A percentile compares a stretch with the other conserved stretches of the same genome.
Conservation (phyloP, 495 filamentous ascomycete species). For the Penicillium diatomitis region DNA sequence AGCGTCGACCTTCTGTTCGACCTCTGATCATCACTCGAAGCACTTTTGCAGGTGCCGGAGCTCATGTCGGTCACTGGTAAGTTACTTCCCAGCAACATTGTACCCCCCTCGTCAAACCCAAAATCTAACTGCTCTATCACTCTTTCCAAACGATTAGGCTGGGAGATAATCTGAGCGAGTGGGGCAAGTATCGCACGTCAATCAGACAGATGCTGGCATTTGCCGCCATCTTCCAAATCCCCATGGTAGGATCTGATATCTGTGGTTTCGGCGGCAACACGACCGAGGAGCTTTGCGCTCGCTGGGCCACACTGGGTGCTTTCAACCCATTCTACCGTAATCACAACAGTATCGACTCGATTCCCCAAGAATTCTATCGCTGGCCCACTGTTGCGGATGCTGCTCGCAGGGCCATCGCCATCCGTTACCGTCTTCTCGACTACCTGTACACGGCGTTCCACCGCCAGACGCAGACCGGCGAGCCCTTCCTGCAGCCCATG, state of each 20-base stretch:
- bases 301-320: conserved; percentile 75
- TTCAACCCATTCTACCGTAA: conserved; percentile 81
- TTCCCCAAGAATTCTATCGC: conserved; percentile 70
- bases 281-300: conserved; percentile 70
- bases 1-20: conserved; percentile 54
- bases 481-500: conserved; percentile 58
- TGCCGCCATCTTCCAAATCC: conserved; percentile 71
- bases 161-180: conserved; percentile 70
- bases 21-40: conserved; percentile 77
- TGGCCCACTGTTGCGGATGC: conserved; percentile 57
- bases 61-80: conserved; percentile 71
- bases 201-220: conserved; percentile 67
- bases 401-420: conserved; percentile 62
- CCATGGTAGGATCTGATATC: conserved; percentile 78
- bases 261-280: conserved; percentile 69
- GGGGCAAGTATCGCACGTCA: conserved; percentile 61
- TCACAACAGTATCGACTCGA: conserved; percentile 48
- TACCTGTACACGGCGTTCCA: conserved; percentile 76
- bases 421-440: conserved; percentile 67
- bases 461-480: conserved; percentile 54
- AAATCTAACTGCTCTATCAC: not conserved
- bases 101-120: not conserved
- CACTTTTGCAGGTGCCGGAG: conserved; percentile 74
- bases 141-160: conserved; percentile 29
- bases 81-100: not conserved